These are phyloP conservation scores for Ogataea allantospora DNA, from an alignment of 805 yeast species.

Conservation along the genomic window DNA sequence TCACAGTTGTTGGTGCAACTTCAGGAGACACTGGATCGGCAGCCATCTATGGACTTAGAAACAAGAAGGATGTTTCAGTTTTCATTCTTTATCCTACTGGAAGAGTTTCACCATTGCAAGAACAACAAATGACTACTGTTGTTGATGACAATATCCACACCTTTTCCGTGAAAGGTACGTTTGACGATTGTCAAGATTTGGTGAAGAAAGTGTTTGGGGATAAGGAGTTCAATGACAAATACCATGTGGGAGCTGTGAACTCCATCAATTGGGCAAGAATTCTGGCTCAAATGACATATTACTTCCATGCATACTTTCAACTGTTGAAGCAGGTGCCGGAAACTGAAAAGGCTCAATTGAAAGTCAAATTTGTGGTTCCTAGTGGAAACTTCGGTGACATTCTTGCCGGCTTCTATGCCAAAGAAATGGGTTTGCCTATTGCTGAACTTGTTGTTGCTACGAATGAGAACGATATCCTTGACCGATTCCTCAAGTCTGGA, in stretches of 20 bases:
- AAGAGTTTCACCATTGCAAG: conserved; percentile 96
- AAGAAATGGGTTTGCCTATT: conserved; percentile 91
- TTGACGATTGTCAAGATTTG: conserved; percentile 97
- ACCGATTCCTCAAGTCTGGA: conserved; percentile 88
- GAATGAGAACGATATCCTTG: conserved; percentile 90
- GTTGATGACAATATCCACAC: conserved; percentile 92
- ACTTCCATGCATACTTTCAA: conserved; percentile 88
- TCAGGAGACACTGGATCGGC: conserved; percentile 99
- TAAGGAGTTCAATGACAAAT: conserved; percentile 76
- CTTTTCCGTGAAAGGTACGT: conserved; percentile 90
- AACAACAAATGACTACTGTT: conserved; percentile 97
- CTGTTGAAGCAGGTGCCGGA: conserved; percentile 40
- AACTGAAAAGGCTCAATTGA: conserved; percentile 35
- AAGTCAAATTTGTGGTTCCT: conserved; percentile 87
- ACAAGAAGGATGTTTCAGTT: conserved; percentile 96
- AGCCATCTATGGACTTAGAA: conserved; percentile 95
- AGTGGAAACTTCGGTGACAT: conserved; percentile 99
- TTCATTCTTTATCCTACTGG: conserved; percentile 97
- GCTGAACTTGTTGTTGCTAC: conserved; percentile 90
- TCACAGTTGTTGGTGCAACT: conserved; percentile 98
- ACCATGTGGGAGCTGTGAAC: conserved; percentile 96
- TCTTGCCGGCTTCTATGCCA: conserved; percentile 93
- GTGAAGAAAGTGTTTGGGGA: conserved; percentile 94
- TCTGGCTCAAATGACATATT: conserved; percentile 95
- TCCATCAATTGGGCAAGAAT: conserved; percentile 99